Evolutionary conservation across 116 monocot species (phyloP), one percentile per base, ranked within the genome.

Genomic region (Trichopus zeylanicus): DNA sequence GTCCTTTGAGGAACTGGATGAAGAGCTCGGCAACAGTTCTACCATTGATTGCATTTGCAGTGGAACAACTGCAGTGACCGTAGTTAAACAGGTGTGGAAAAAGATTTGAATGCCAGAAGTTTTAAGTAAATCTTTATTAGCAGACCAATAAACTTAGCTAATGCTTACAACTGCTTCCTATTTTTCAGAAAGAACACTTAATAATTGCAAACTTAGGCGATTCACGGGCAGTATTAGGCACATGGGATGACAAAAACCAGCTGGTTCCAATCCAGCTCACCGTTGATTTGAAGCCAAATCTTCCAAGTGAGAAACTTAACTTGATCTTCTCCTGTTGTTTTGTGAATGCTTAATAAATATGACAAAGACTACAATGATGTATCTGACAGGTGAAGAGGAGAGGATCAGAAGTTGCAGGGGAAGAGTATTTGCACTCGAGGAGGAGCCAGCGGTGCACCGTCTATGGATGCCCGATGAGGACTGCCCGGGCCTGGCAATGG

Each of bases 401-500:
- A 79, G 91, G 77, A 91, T 91, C 33, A 67, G 21, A 32, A 82
- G 71, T 47, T 86, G 91, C 46, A 63, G 66, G 13, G 91, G 91
- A 20, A 76, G 91, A 65, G 86, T 85, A 19, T 85, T 91, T 25
- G 85, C 91, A 0, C 67, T 91, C 4, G 72, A 82, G 26, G 86
- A 91, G 46, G 91, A 91, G 32, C 86, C 91, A 4, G 86, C 71
- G 5, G 74, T 91, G 15, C 72, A 70, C 29, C 61, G 90, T 38
- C 15, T 91, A 27, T 91, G 85, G 85, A 63, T 91, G 49, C 90
- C 90, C 6, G 82, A 86, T 8, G 76, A 85, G 21, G 86, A 91
- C 42, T 65, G 75, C 25, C 90, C 90, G 0, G 90, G 90, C 7
- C 81, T 91, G 4, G 90, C 90, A 67, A 91, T 91, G 90, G 81